Percentiles rank a stretch among this genome's conserved stretches.
These are phyloP conservation scores for Raffaelea ambrosiae DNA, from an alignment of 2,329 filamentous ascomycete species.

Conservation along the genomic window DNA sequence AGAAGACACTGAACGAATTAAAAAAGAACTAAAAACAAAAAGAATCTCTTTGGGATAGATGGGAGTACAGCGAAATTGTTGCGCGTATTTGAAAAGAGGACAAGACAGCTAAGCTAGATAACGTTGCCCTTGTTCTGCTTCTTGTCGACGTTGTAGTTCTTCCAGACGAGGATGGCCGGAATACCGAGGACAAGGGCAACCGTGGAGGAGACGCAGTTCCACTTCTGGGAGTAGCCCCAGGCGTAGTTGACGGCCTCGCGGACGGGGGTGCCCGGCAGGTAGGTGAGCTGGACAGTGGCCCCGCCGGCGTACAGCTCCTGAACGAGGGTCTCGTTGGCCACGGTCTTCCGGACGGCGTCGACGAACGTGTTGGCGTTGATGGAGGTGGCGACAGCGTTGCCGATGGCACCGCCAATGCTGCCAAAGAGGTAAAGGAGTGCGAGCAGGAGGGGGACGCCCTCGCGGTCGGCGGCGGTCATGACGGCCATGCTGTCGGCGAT, in stretches of 20 bases:
- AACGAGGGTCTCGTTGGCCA: constrained; percentile 36
- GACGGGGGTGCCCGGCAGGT: constrained; percentile 37
- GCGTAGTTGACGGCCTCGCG: constrained; percentile 47
- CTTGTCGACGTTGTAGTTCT: constrained; percentile 13
- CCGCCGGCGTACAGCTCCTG: constrained; percentile 27
- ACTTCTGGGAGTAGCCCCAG: constrained; percentile 42
- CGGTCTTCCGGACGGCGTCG: constrained; percentile 34
- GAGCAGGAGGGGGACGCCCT: constrained; percentile 48
- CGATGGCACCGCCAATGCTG: constrained; percentile 50
- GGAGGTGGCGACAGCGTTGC: constrained; percentile 14
- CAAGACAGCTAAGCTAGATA: too few relatives aligned
- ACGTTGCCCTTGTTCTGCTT: constrained; percentile 15
- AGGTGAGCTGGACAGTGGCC: constrained; percentile 44
- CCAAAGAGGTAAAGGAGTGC: constrained; percentile 40
- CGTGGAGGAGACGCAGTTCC: constrained; percentile 38
- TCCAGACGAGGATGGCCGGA: constrained; percentile 12
- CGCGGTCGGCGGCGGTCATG: constrained; percentile 47
- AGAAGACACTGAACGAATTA: too few relatives aligned
- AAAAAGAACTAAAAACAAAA: too few relatives aligned
- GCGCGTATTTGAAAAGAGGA: too few relatives aligned
- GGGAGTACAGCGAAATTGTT: too few relatives aligned
- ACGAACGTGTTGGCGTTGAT: constrained; percentile 41
- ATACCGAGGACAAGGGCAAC: constrained; percentile 19
- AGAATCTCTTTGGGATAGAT: too few relatives aligned
- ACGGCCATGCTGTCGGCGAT: constrained; percentile 50